Base-by-base conservation (phyloP, 2,329 filamentous ascomycete species). In the Colletotrichum salicis region DNA sequence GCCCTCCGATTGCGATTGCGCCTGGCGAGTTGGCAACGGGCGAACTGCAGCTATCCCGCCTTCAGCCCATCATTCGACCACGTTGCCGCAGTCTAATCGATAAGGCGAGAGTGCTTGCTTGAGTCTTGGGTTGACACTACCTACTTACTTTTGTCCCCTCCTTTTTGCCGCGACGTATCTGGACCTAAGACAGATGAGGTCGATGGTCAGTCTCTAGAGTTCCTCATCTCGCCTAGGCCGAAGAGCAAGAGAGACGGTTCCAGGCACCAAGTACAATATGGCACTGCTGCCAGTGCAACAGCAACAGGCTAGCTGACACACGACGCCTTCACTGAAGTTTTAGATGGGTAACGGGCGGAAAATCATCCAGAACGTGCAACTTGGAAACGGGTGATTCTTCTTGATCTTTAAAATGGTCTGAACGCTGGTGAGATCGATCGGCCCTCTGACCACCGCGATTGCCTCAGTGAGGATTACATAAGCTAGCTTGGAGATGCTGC, bases 1-100 rank as follows among this genome's bases (percentile, higher is more conserved):
- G 51, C 52, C 45, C 58, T 15, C 41, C 41, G 41, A 19, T 19
- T n/a, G 19, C 57, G 35, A 60, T 29, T 48, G 35, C 24, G 37
- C 56, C 56, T 33, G 22, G n/a, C n/a, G n/a, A n/a, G n/a, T n/a
- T n/a, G n/a, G 24, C 51, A 33, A 62, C 35, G 58, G 54, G 58
- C 76, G 71, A 75, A 74, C 74, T 61, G 71, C 58, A 65, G n/a
- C 48, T 31, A 64, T 72, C 66, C 75, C 75, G 70, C 64, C 41
- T 48, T 73, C 72, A 68, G 65, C 35, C 52, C 48, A 22, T 54
- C 56, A 24, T 19, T 33, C 54, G 52, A 57, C 63, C 63, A 65
- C 63, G 63, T 51, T 48, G 8, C 41, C 41, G 41, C 41, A 48
- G 41, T 48, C 19, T 48, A 48, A 48, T 48, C 41, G 41, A 48